Evolutionary conservation across 805 yeast genomes (phyloP), one percentile per base, ranked within the genome.

Genomic region (Scheffersomyces coipomensis): DNA sequence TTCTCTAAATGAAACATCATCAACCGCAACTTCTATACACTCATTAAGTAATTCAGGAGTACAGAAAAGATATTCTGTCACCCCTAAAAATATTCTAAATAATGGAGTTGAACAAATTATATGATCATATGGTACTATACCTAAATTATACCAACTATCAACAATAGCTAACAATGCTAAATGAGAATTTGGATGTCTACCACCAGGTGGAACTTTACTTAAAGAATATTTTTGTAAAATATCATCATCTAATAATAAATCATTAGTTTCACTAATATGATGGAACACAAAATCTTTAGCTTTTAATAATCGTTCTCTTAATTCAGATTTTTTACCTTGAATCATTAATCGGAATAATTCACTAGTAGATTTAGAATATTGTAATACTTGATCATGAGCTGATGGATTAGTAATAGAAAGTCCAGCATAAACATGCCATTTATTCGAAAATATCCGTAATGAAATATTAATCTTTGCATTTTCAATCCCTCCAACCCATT

Each of bases 361-460:
- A 1, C 93, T 84, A 2, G 85, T 84, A 1, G 96, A 85, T 25
- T 78, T 76, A 2, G 98, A 85, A 58, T 91, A 93, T 58, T 90
- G 97, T 48, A 86, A 71, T 15, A 95, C 84, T 62, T 93, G 98
- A 29, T 76, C 78, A 55, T 91, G 97, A 1, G 98, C 97, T 31
- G 90, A 79, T 1, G 97, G 97, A 54, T 93, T 93, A 1, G 96
- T 85, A 49, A 93, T 91, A 8, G 98, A 97, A 52, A 93, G 71
- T 0, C 99, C 99, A 4, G 98, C 98, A 56, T 93, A 93, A 22
- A 93, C 98, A 60, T 93, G 99, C 95, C 97, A 93, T 63, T 90
- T 89, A 63, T 90, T 93, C 13, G 96, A 81, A 60, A 75, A 93
- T 36, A 93, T 93, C 46, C 99, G 72, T 57, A 93, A 65, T 1